Evolutionary conservation across 345 rosid species (phyloP).

Genomic region (Syzygium jambos): DNA sequence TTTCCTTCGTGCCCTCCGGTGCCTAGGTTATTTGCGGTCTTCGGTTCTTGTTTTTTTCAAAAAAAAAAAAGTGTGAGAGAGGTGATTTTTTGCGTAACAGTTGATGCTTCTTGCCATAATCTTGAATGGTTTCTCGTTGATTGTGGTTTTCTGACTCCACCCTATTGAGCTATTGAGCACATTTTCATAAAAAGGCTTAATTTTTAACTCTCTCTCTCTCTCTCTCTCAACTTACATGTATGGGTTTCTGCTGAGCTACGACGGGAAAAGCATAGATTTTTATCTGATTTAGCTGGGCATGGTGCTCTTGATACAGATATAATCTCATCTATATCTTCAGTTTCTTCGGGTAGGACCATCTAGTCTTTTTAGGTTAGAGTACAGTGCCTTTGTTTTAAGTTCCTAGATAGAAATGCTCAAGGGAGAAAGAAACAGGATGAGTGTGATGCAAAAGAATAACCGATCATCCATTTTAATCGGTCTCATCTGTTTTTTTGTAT

Average conservation of each 20-base stretch:
- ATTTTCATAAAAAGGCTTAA: not conserved
- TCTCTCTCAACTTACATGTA: not conserved
- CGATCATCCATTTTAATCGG: not conserved
- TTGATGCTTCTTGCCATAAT: not conserved
- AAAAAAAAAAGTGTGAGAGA: not conserved
- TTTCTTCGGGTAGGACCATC: not conserved
- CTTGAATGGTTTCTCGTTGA: not conserved
- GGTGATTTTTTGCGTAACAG: not conserved
- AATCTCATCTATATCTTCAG: not conserved
- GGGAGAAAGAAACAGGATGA: not conserved
- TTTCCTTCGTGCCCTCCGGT: not conserved
- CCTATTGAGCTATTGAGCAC: not conserved
- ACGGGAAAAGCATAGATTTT: not conserved
- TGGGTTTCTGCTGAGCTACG: not conserved
- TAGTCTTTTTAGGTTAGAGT: not conserved
- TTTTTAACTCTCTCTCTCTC: not conserved
- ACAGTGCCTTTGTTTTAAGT: not conserved
- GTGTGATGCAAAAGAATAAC: not conserved
- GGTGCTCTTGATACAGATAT: not conserved
- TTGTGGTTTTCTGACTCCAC: not conserved
- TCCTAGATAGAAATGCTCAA: not conserved
- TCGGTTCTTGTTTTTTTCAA: not conserved
- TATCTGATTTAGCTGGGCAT: not conserved
- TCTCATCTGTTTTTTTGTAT: not conserved
- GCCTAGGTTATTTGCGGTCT: not conserved